Base-by-base conservation (phyloP, 2,329 filamentous ascomycete species). In the Grosmannia penicillata region DNA sequence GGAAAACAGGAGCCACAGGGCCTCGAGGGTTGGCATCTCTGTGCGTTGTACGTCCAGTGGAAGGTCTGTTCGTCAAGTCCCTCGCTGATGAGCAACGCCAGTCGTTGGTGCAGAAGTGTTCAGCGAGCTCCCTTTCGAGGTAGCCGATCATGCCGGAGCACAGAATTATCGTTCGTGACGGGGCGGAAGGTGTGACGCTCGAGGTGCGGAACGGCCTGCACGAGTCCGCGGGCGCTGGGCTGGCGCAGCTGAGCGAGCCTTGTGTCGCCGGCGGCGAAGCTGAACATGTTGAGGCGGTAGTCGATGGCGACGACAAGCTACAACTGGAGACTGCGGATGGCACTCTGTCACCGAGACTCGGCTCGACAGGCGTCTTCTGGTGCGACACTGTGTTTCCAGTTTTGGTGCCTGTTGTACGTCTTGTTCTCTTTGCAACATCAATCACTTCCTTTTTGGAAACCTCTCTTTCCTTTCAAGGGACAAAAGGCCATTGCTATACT, bases 291-390 rank as follows among this genome's bases (percentile, higher is more conserved):
- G 8, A 45, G 19, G 17, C 49, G 48, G 39, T 51, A 52, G 43
- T 50, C 49, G 22, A 53, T 47, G 15, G 48, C 39, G 25, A 53
- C 49, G 3, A 44, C 45, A 18, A 53, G n/a, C n/a, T n/a, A n/a
- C n/a, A n/a, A n/a, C n/a, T n/a, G n/a, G n/a, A n/a, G n/a, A n/a
- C n/a, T n/a, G n/a, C n/a, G n/a, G n/a, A n/a, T n/a, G n/a, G n/a
- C n/a, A n/a, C n/a, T n/a, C n/a, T n/a, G n/a, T n/a, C n/a, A n/a
- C n/a, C n/a, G n/a, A n/a, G n/a, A n/a, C n/a, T n/a, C n/a, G n/a
- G n/a, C n/a, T n/a, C n/a, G n/a, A n/a, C n/a, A n/a, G n/a, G n/a
- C n/a, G n/a, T n/a, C n/a, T n/a, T n/a, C n/a, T n/a, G n/a, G n/a
- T n/a, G n/a, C n/a, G n/a, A n/a, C n/a, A n/a, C n/a, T n/a, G n/a